Percentiles rank a stretch among this genome's conserved stretches.
Conservation (phyloP, 768 basidiomycete genomes). For the Leccinum fibrillosum region DNA sequence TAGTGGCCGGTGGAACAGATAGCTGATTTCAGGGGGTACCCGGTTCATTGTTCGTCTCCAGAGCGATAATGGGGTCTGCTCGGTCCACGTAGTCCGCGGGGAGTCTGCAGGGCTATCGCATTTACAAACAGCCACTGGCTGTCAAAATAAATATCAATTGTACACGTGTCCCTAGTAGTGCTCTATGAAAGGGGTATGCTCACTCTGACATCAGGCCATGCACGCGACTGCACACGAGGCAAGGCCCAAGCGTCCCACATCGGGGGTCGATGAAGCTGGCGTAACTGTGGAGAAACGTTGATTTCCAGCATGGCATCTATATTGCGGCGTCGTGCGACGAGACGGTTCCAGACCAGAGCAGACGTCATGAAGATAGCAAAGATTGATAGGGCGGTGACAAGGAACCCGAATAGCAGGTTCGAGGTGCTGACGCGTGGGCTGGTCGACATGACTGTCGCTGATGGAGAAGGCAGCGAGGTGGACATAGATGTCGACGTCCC, state of each 20-base stretch:
- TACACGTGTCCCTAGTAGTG: neutral
- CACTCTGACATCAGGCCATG: constrained; percentile 23
- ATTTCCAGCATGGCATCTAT: constrained; percentile 23
- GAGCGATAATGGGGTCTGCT: constrained; percentile 8
- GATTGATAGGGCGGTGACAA: constrained; percentile 28
- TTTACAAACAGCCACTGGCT: constrained; percentile 26
- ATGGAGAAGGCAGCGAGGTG: constrained; percentile 14
- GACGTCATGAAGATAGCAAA: constrained; percentile 30
- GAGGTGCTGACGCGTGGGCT: constrained; percentile 16
- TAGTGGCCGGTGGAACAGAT: constrained; percentile 25
- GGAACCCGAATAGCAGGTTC: constrained; percentile 31
- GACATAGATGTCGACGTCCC: constrained; percentile 20
- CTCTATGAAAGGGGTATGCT: constrained; percentile 21
- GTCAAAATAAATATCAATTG: neutral
- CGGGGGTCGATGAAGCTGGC: constrained; percentile 13
- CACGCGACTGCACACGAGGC: neutral
- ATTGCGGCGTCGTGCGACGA: constrained; percentile 25
- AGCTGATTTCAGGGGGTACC: constrained; percentile 26
- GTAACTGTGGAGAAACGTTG: neutral
- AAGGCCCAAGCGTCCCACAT: constrained; percentile 24
- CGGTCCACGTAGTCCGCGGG: neutral
- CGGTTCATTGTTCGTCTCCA: constrained; percentile 20
- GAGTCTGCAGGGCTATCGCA: neutral
- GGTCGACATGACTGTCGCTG: neutral
- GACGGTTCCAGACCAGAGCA: constrained; percentile 33